Evolutionary conservation across 176 grass and related monocot genomes (phyloP).

Genomic region (Eremochloa ophiuroides): DNA sequence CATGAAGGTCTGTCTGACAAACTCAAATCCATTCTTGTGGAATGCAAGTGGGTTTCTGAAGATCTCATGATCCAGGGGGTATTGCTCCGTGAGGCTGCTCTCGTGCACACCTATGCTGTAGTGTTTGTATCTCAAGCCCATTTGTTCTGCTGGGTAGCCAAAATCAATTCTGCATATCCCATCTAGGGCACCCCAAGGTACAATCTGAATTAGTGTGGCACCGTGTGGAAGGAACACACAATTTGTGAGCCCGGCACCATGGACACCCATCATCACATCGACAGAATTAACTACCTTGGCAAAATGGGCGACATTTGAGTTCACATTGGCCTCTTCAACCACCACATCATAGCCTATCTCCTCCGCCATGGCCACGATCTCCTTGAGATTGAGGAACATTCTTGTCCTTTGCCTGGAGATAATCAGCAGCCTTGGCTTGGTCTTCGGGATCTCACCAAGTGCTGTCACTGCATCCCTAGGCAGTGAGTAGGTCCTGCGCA

Average conservation of each 20-base stretch:
- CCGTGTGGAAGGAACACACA: conserved; percentile 70
- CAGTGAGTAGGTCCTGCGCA: conserved; percentile 57
- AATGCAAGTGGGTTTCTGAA: conserved; percentile 58
- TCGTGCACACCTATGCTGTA: conserved; percentile 71
- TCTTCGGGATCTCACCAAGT: conserved; percentile 51
- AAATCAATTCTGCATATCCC: conserved; percentile 64
- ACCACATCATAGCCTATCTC: conserved; percentile 68
- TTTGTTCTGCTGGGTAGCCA: conserved; percentile 44
- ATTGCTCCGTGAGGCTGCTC: conserved; percentile 65
- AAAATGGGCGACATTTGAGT: conserved; percentile 45
- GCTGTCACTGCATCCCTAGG: conserved; percentile 33
- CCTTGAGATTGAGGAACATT: conserved; percentile 60
- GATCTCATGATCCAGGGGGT: conserved; percentile 61
- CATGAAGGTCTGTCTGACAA: conserved; percentile 70
- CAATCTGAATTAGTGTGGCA: conserved; percentile 68
- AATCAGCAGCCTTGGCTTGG: conserved; percentile 61
- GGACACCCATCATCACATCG: conserved; percentile 83
- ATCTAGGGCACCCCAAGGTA: conserved; percentile 78
- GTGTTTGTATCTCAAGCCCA: conserved; percentile 66
- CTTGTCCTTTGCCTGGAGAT: conserved; percentile 67
- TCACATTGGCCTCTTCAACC: conserved; percentile 52
- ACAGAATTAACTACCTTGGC: conserved; percentile 63
- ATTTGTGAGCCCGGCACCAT: conserved; percentile 85
- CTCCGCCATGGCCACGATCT: conserved; percentile 48
- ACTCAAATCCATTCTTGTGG: conserved; percentile 62